These are phyloP conservation scores for Pythium aphanidermatum DNA, from an alignment of 352 stramenopile genomes.

Conservation along the genomic window DNA sequence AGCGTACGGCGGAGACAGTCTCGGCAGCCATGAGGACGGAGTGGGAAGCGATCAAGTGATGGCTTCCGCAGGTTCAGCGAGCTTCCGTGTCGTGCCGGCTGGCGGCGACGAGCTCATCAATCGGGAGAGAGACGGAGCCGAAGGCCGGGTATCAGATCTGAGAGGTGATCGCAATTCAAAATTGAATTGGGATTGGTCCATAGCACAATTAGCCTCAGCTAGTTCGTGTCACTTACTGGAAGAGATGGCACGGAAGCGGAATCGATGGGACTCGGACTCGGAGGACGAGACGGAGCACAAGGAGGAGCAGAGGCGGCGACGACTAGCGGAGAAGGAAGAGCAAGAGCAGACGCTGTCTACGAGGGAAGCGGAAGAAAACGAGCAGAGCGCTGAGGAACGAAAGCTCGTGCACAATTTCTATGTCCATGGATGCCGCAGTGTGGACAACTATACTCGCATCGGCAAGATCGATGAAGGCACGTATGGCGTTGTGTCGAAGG, in stretches of 20 bases:
- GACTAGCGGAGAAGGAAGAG: neutral
- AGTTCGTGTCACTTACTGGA: neutral
- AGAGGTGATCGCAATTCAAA: constrained; percentile 7
- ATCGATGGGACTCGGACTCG: constrained; percentile 57
- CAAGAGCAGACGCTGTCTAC: neutral
- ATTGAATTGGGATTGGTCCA: neutral
- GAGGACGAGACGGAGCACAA: constrained; percentile 28
- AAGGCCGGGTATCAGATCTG: no score
- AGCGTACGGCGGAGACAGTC: constrained; percentile 18
- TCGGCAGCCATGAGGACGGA: constrained; percentile 6
- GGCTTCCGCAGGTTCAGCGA: constrained; percentile 1
- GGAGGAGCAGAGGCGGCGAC: constrained; percentile 8
- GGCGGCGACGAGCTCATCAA: constrained; percentile 8
- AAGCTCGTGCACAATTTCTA: constrained; percentile 60
- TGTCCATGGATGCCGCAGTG: constrained; percentile 87
- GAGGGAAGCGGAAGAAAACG: neutral
- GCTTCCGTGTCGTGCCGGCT: constrained; percentile 1
- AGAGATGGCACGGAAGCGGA: constrained; percentile 34
- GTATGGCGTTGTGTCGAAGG: constrained; percentile 96
- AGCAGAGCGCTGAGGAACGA: neutral
- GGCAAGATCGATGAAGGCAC: constrained; percentile 94
- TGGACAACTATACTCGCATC: constrained; percentile 94
- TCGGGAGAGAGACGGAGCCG: constrained; percentile 15
- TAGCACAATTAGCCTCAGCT: neutral
- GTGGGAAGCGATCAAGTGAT: neutral